phyloP scores from a whole-genome alignment of 257 asterid genomes.

The Nicotiana tabacum region DNA sequence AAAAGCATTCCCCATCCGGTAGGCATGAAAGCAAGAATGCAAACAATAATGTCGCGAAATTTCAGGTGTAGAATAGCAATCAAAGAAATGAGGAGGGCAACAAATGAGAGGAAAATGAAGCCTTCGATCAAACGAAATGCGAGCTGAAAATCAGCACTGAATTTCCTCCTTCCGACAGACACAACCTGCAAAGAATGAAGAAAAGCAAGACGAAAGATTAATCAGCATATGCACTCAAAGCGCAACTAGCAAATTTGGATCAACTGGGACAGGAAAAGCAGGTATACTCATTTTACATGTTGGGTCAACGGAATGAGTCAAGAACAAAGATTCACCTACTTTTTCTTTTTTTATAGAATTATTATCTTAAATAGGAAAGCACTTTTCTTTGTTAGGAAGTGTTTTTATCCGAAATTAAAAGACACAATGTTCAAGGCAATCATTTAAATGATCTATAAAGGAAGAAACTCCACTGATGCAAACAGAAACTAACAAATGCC shows the following conservation, averaged over 20 bases:
- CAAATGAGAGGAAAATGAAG: conserved; percentile 56
- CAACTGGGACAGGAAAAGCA: neutral
- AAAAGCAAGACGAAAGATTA: neutral
- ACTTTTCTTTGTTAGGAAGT: neutral
- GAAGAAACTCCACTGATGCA: neutral
- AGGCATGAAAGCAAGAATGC: conserved; percentile 92
- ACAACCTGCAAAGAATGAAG: conserved; percentile 42
- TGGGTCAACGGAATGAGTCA: neutral
- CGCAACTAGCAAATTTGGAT: neutral
- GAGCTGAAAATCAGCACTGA: conserved; percentile 82
- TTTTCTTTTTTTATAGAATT: too few species aligned
- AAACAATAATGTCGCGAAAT: conserved; percentile 64
- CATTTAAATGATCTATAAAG: neutral
- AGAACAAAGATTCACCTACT: neutral
- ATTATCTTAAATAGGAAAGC: neutral
- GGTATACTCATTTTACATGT: neutral
- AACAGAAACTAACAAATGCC: neutral
- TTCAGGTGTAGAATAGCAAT: conserved; percentile 66
- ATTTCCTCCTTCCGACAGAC: conserved; percentile 64
- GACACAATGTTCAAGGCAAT: neutral
- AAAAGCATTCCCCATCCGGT: conserved; percentile 94
- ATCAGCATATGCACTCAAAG: neutral
- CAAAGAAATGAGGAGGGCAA: conserved; percentile 50
- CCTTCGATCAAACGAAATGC: conserved; percentile 72
- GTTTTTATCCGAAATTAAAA: neutral